phyloP scores from a whole-genome alignment of 2,329 filamentous ascomycete species.

The Ophiosphaerella herpotricha region DNA sequence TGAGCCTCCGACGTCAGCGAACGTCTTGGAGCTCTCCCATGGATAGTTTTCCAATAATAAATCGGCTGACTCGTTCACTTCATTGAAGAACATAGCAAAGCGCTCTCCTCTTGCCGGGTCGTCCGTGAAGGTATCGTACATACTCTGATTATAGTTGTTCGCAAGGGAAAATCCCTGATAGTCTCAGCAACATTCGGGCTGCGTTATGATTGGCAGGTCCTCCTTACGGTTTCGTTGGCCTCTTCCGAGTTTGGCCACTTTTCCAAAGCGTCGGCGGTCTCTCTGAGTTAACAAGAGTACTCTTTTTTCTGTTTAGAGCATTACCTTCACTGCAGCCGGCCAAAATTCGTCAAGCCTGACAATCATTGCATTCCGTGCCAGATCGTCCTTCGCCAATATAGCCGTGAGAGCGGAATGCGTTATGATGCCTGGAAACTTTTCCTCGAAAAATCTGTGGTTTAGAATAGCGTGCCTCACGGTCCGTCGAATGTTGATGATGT shows the following conservation, averaged over 20 bases:
- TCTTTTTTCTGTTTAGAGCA: background rate
- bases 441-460: conserved; percentile 16
- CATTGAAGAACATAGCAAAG: conserved; percentile 13
- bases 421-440: conserved; percentile 9
- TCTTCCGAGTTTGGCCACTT: conserved; percentile 20
- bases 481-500: conserved; percentile 8
- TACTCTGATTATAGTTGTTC: conserved; percentile 8
- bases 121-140: conserved; percentile 9
- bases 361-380: conserved; percentile 9
- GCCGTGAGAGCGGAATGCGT: conserved; percentile 17
- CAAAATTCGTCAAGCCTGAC: conserved; percentile 15
- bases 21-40: conserved; percentile 7
- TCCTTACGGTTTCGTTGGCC: conserved; percentile 6
- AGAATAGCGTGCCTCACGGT: conserved; percentile 15
- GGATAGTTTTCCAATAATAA: conserved; percentile 9
- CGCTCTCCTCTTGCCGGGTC: conserved; percentile 1
- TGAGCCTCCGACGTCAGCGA: conserved; percentile 19
- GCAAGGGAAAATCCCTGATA: conserved; percentile 13
- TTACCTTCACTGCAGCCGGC: conserved; percentile 13
- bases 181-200: background rate
- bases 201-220: too few species aligned
- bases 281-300: background rate
- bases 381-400: conserved; percentile 5
- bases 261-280: conserved; percentile 17
- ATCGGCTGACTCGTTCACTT: conserved; percentile 1